Evolutionary conservation across 1,139 yeast genomes (phyloP).

Genomic region (Zygoascus hellenicus): DNA sequence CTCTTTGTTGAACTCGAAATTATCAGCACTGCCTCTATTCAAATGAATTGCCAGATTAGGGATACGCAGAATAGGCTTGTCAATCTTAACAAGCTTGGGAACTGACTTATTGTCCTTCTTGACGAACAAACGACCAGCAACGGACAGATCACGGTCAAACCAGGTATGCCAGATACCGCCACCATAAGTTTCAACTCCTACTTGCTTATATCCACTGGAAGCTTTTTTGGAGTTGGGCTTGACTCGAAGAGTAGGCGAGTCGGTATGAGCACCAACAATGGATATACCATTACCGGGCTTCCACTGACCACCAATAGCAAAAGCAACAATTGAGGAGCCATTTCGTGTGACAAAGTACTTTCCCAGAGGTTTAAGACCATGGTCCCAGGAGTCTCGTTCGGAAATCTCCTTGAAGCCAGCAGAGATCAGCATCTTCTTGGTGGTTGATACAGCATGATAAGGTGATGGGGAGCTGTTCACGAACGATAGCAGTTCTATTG

Average conservation of each 20-base stretch:
- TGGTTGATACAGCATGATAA: slow-evolving; percentile 78
- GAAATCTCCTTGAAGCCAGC: slow-evolving; percentile 70
- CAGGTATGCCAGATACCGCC: slow-evolving; percentile 82
- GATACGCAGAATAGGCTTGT: slow-evolving; percentile 79
- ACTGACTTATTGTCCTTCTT: slow-evolving; percentile 46
- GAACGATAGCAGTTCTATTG: slow-evolving; percentile 58
- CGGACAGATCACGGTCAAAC: slow-evolving; percentile 87
- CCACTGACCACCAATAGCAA: slow-evolving; percentile 71
- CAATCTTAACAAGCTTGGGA: slow-evolving; percentile 69
- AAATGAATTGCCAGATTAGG: slow-evolving; percentile 95
- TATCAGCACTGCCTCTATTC: slow-evolving; percentile 66
- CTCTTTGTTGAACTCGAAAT: slow-evolving; percentile 88
- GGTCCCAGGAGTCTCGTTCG: slow-evolving; percentile 76
- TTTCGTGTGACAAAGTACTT: slow-evolving; percentile 62
- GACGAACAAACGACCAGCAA: slow-evolving; percentile 88
- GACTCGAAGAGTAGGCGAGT: slow-evolving; percentile 83
- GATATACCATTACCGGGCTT: slow-evolving; percentile 79
- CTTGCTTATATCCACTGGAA: slow-evolving; percentile 74
- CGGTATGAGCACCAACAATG: slow-evolving; percentile 92
- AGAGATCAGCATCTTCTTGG: slow-evolving; percentile 46
- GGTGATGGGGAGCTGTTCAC: slow-evolving; percentile 91
- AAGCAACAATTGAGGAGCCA: slow-evolving; percentile 82
- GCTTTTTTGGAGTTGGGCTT: slow-evolving; percentile 74
- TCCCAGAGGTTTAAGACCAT: slow-evolving; percentile 46
- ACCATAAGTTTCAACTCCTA: slow-evolving; percentile 93